These are phyloP conservation scores for Colletotrichum gigasporum DNA, from an alignment of 2,329 filamentous ascomycete genomes.

Conservation along the genomic window DNA sequence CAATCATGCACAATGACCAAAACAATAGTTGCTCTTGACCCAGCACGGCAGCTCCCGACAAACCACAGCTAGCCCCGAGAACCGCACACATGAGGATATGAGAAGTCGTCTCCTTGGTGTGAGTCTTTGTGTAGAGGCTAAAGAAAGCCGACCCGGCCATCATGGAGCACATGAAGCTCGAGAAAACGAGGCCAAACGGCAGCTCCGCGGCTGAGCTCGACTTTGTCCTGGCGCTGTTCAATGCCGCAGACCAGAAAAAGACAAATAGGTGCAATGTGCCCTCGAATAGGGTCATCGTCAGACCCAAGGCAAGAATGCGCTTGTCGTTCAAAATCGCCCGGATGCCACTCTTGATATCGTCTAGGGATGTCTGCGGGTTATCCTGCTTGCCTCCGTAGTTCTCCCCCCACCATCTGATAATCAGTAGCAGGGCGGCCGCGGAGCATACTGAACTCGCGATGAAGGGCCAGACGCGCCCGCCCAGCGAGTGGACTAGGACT, in stretches of 20 bases:
- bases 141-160: constrained; percentile 64
- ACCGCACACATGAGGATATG: constrained; percentile 46
- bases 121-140: constrained; percentile 41
- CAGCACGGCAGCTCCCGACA: constrained; percentile 52
- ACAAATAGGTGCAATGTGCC: constrained; percentile 71
- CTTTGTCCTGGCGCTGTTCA: constrained; percentile 52
- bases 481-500: constrained; percentile 54
- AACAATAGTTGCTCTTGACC: constrained; percentile 56
- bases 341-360: constrained; percentile 35
- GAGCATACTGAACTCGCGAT: constrained; percentile 54
- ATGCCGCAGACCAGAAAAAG: constrained; percentile 68
- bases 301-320: constrained; percentile 58
- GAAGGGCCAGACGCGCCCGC: constrained; percentile 63
- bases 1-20: constrained; percentile 66
- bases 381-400: constrained; percentile 37
- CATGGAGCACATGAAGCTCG: constrained; percentile 66
- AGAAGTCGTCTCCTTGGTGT: constrained; percentile 41
- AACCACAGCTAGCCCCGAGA: constrained; percentile 43
- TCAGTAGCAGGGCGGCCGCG: constrained; percentile 52
- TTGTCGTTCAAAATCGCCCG: constrained; percentile 47
- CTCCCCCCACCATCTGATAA: constrained; percentile 53
- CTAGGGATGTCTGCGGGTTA: constrained; percentile 21
- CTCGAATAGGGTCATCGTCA: constrained; percentile 67
- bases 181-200: constrained; percentile 62
- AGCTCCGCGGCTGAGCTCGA: constrained; percentile 39